A percentile compares a stretch with the other conserved stretches of the same genome.
These are phyloP conservation scores for Mollisia scopiformis DNA, from an alignment of 2,329 filamentous ascomycete genomes.

Conservation along the genomic window DNA sequence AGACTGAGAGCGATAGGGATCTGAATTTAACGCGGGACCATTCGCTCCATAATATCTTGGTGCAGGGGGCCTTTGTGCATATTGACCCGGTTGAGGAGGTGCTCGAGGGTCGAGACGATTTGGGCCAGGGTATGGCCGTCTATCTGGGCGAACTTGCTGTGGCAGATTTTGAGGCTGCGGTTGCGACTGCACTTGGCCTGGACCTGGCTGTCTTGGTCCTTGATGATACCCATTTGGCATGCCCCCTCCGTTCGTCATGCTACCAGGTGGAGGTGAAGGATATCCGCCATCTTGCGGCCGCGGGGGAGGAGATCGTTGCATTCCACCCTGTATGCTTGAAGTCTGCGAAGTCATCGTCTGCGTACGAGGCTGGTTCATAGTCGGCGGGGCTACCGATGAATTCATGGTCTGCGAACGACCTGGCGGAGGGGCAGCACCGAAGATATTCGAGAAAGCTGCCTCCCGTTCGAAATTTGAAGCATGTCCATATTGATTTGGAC, in stretches of 20 bases:
- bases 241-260: conserved; percentile 36
- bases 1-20: conserved; percentile 90
- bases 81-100: conserved; percentile 38
- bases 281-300: conserved; percentile 48
- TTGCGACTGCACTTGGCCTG: conserved; percentile 42
- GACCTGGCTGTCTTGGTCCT: conserved; percentile 41
- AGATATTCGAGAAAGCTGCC: conserved; percentile 95
- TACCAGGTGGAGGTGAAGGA: conserved; percentile 26
- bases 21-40: conserved; percentile 77
- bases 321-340: conserved; percentile 47
- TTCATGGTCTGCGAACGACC: conserved; percentile 97
- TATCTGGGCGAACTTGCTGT: conserved; percentile 63
- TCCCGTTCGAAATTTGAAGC: conserved; percentile 74
- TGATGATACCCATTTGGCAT: conserved; percentile 54
- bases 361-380: conserved; percentile 68
- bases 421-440: conserved; percentile 81
- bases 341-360: conserved; percentile 66
- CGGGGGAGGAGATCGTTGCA: conserved; percentile 68
- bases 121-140: conserved; percentile 72
- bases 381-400: conserved; percentile 67
- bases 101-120: conserved; percentile 43
- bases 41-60: conserved; percentile 61
- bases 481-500: conserved; percentile 44
- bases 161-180: conserved; percentile 61
- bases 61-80: conserved; percentile 49